Evolutionary conservation across 2,329 filamentous ascomycete species (phyloP).

Genomic region (Malbranchea cinnamomea): DNA sequence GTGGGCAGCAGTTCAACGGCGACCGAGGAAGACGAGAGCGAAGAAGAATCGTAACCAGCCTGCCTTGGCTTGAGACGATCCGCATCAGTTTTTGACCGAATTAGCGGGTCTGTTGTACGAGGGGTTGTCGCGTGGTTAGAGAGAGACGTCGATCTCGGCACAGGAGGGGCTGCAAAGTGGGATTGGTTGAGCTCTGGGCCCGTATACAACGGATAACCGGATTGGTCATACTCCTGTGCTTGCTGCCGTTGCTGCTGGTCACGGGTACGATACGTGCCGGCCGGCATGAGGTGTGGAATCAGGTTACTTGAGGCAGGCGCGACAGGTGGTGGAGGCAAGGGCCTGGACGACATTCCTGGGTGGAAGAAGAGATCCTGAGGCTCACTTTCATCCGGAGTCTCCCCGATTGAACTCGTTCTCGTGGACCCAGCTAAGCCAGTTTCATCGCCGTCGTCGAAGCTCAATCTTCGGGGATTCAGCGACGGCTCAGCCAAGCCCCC

Average conservation of each 20-base stretch:
- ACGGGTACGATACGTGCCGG: constrained; percentile 44
- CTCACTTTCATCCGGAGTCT: constrained; percentile 55
- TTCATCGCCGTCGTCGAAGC: constrained; percentile 90
- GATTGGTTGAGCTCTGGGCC: constrained; percentile 38
- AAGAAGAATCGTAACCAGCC: constrained; percentile 15
- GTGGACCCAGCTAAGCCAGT: constrained; percentile 39
- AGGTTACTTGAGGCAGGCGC: constrained; percentile 33
- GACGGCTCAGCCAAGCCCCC: constrained; percentile 70
- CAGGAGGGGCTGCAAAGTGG: constrained; percentile 31
- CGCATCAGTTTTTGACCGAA: constrained; percentile 86
- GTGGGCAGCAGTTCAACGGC: constrained; percentile 72
- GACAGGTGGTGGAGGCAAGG: constrained; percentile 50
- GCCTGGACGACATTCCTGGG: constrained; percentile 52
- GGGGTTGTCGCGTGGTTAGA: constrained; percentile 70
- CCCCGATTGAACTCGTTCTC: constrained; percentile 36
- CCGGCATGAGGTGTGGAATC: constrained; percentile 34
- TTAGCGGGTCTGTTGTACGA: constrained; percentile 56
- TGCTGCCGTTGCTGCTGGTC: constrained; percentile 27
- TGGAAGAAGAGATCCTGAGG: constrained; percentile 91
- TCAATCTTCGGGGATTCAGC: constrained; percentile 50
- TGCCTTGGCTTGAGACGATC: constrained; percentile 44
- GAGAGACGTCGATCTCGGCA: constrained; percentile 65
- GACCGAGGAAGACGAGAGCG: constrained; percentile 29
- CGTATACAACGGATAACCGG: constrained; percentile 21
- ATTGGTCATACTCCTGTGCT: constrained; percentile 23